Evolutionary conservation across 2,329 filamentous ascomycete species (phyloP), one percentile per base, ranked within the genome.

Genomic region (Pseudogymnoascus sp.): DNA sequence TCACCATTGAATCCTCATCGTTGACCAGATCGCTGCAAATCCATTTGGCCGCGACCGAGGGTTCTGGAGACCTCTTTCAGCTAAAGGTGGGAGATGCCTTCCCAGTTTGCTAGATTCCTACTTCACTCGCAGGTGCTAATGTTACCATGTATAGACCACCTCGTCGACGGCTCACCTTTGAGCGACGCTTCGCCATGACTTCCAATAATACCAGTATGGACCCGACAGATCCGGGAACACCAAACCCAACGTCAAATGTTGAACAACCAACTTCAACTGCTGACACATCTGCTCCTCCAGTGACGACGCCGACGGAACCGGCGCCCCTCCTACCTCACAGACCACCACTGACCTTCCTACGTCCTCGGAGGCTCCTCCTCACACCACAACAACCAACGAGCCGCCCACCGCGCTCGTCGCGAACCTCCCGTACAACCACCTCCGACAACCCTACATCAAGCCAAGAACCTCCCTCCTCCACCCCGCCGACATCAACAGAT

Each of bases 121-220:
- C 38, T 21, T 41, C 38, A 21, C 38, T 41, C 16, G 38, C 38
- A 21, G 38, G 18, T 55, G 21, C 45, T 55, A 55, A 55, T 55
- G 23, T 21, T 55, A 8, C 45, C 23, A 55, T 55, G 45, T 55
- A 55, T 9, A 55, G 45, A 55, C 23, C 38, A 41, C 38, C 23
- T 28, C 45, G 28, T 28, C 45, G 45, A 55, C 45, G 28, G 45
- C 45, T 55, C 45, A 55, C 23, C 23, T n/a, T 55, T 55, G 45
- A 55, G 45, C 45, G 45, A 55, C 45, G 45, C 11, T 55, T 25
- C 31, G 31, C 23, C 45, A 55, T 55, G 45, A 8, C 45, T 55
- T 28, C 45, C 5, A 55, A 55, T 33, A 55, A n/a, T 18, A 55
- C 45, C 23, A 55, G 45, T 55, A 55, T 55, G 45, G 28, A 14